Conservation (phyloP, 345 rosid genomes). For the Laguncularia racemosa region DNA sequence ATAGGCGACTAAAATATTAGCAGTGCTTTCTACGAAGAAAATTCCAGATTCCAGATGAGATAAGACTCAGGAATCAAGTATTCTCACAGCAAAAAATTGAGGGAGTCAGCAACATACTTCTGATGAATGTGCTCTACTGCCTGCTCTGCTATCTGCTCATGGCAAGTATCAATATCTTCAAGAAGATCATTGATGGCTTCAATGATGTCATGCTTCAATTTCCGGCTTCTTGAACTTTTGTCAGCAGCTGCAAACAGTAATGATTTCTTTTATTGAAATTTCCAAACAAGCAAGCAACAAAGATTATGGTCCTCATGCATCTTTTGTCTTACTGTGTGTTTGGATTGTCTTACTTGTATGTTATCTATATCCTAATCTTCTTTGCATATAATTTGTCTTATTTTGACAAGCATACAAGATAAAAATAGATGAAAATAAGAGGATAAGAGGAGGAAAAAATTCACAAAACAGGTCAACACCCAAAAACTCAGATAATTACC, state of each 20-base stretch:
- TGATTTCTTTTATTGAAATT: slow-evolving; percentile 13
- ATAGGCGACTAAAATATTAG: too few relatives aligned
- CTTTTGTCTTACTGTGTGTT: too few relatives aligned
- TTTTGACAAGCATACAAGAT: too few relatives aligned
- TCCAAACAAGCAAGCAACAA: background rate
- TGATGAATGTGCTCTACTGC: slow-evolving; percentile 99
- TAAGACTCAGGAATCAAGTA: background rate
- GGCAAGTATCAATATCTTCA: slow-evolving; percentile 79
- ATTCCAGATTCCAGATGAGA: too few relatives aligned
- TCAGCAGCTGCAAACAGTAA: slow-evolving; percentile 68
- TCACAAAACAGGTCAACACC: too few relatives aligned
- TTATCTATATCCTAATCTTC: too few relatives aligned
- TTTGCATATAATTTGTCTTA: too few relatives aligned
- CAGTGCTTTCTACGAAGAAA: too few relatives aligned
- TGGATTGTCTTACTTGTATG: too few relatives aligned
- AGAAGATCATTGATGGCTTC: slow-evolving; percentile 95
- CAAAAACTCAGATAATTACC: too few relatives aligned
- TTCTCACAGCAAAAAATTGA: slow-evolving; percentile 1
- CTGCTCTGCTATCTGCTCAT: slow-evolving; percentile 98
- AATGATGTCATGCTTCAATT: slow-evolving; percentile 93
- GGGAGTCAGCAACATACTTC: slow-evolving; percentile 39
- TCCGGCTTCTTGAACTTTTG: slow-evolving; percentile 76
- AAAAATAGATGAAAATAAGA: too few relatives aligned
- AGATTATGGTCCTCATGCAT: background rate
- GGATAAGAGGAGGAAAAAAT: too few relatives aligned